These are phyloP conservation scores for Boletus edulis DNA, from an alignment of 768 basidiomycete species.

Conservation along the genomic window DNA sequence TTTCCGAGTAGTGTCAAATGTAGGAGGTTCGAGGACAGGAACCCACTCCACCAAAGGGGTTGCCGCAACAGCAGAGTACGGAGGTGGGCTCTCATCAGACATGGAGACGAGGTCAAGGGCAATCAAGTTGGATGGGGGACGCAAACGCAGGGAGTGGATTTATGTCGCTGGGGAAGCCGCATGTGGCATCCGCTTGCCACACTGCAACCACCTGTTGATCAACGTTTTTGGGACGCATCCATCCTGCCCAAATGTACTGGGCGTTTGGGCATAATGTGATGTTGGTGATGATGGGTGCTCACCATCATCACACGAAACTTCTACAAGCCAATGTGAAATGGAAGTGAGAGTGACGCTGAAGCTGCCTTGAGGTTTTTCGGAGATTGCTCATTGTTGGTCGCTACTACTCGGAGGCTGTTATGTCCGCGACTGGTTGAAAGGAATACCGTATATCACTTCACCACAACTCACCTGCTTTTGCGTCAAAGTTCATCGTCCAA, in stretches of 20 bases:
- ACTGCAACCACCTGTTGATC: slow-evolving; percentile 4
- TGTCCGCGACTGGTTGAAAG: too few species aligned
- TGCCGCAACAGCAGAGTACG: slow-evolving; percentile 12
- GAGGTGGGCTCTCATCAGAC: slow-evolving; percentile 15
- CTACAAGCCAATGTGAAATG: too few species aligned
- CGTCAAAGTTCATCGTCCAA: too few species aligned
- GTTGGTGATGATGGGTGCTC: too few species aligned
- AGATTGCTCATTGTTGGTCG: too few species aligned
- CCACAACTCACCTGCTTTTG: too few species aligned
- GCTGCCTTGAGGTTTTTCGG: too few species aligned
- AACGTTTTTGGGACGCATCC: background rate
- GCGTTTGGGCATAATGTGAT: slow-evolving; percentile 9
- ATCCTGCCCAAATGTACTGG: background rate
- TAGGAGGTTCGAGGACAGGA: background rate
- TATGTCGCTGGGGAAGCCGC: background rate
- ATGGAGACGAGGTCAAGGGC: background rate
- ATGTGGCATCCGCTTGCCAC: background rate
- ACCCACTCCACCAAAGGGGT: slow-evolving; percentile 4
- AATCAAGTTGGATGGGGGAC: background rate
- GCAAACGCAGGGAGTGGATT: background rate
- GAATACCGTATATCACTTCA: too few species aligned
- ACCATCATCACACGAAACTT: too few species aligned
- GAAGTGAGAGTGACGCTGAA: too few species aligned
- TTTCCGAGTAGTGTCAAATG: background rate
- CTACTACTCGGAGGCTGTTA: too few species aligned